A percentile compares a stretch with the other conserved stretches of the same genome.
Evolutionary conservation across 192 early-diverging fungal genomes (phyloP).

Genomic region (Coemansia sp.): DNA sequence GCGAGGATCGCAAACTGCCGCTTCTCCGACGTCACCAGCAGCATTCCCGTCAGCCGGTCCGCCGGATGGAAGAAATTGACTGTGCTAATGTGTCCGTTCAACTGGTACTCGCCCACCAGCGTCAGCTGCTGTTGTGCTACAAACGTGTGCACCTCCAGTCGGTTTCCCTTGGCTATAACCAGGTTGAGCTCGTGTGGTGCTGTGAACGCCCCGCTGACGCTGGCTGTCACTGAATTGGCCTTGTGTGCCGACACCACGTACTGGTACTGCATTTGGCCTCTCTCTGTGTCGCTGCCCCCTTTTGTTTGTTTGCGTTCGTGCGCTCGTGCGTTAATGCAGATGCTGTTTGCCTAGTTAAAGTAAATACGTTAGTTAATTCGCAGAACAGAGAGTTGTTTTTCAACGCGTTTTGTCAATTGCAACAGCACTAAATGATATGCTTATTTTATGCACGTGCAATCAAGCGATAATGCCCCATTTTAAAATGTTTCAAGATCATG

Average conservation of each 20-base stretch:
- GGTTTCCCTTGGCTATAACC: slow-evolving; percentile 61
- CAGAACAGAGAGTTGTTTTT: not conserved
- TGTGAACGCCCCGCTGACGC: slow-evolving; percentile 68
- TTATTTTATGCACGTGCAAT: not conserved
- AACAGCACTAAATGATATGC: not conserved
- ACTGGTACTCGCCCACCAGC: slow-evolving; percentile 57
- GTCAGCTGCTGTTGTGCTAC: slow-evolving; percentile 38
- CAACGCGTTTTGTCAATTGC: not conserved
- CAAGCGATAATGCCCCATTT: not conserved
- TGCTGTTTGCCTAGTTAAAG: too few species aligned
- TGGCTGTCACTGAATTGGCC: slow-evolving; percentile 67
- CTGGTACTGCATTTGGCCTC: slow-evolving; percentile 58
- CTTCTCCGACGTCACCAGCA: too few species aligned
- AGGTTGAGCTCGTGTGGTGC: slow-evolving; percentile 64
- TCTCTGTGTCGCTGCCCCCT: too few species aligned
- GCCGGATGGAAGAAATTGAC: too few species aligned
- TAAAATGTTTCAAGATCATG: too few species aligned
- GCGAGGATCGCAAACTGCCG: too few species aligned
- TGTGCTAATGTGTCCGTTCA: slow-evolving; percentile 70
- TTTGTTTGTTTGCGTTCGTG: too few species aligned
- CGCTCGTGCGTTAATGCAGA: too few species aligned
- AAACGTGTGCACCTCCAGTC: slow-evolving; percentile 56
- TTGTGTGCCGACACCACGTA: slow-evolving; percentile 83
- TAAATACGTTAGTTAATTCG: too few species aligned
- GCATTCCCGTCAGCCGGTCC: too few species aligned